Evolutionary conservation across 192 early-diverging fungal genomes (phyloP).

Genomic region (Coemansia sp.): DNA sequence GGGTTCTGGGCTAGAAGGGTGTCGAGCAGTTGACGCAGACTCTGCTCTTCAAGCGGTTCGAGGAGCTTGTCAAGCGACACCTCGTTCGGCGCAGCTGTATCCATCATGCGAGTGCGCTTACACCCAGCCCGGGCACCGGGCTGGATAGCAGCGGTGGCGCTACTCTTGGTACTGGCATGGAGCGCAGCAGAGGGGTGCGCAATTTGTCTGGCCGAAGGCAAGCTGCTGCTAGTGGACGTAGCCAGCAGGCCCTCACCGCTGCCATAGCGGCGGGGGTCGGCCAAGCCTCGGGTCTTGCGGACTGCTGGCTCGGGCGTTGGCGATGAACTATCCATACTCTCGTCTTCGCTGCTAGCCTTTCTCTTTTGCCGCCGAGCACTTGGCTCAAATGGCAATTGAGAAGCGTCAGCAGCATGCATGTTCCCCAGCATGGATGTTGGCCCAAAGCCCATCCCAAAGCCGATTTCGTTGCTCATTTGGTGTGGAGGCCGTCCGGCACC

Average conservation of each 20-base stretch:
- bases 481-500: conserved; percentile 31
- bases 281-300: conserved; percentile 23
- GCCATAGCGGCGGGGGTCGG: conserved; percentile 12
- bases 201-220: not conserved
- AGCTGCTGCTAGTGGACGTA: conserved; percentile 8
- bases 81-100: conserved; percentile 21
- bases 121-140: conserved; percentile 8
- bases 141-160: not conserved
- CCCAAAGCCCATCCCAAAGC: conserved; percentile 42
- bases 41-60: conserved; percentile 65
- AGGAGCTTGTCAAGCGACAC: conserved; percentile 55
- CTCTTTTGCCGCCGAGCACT: conserved; percentile 34
- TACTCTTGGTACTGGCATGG: not conserved
- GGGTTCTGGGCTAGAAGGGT: conserved; percentile 74
- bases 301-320: conserved; percentile 38
- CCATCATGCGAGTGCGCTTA: conserved; percentile 40
- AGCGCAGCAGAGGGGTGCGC: not conserved
- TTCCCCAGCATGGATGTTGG: conserved; percentile 11
- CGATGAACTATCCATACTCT: conserved; percentile 46
- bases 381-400: conserved; percentile 2
- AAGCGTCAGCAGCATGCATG: not conserved
- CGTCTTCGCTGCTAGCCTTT: conserved; percentile 53
- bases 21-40: conserved; percentile 72
- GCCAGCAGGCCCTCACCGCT: conserved; percentile 17
- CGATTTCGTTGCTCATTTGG: conserved; percentile 28